These are phyloP conservation scores for Fraxinus sp. DNA, from an alignment of 305 asterid species.

Conservation along the genomic window DNA sequence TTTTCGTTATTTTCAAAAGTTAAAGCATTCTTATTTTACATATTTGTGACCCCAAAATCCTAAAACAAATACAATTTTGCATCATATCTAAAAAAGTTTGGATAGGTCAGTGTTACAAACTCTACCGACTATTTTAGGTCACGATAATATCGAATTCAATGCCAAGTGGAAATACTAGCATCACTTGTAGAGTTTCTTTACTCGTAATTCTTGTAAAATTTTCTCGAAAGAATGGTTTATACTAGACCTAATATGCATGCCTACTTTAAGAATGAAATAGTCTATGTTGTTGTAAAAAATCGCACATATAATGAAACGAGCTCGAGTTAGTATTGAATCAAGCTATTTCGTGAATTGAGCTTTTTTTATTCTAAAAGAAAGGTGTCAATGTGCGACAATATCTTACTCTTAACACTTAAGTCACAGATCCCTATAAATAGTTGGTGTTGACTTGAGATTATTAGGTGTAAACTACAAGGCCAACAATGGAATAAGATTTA, in stretches of 20 bases:
- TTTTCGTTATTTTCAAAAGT: neutral
- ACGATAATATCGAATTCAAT: neutral
- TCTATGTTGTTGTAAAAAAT: neutral
- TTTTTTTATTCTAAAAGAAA: neutral
- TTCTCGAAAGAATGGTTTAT: neutral
- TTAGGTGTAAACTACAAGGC: neutral
- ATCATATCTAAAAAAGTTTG: neutral
- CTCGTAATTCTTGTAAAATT: neutral
- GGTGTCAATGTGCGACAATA: neutral
- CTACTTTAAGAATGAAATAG: neutral
- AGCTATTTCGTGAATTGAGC: neutral
- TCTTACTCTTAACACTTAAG: neutral
- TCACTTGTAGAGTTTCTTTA: neutral
- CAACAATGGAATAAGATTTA: neutral
- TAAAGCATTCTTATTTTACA: no score
- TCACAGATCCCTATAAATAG: neutral
- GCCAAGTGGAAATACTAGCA: neutral
- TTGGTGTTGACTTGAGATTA: neutral
- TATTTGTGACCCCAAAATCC: neutral
- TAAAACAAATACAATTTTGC: neutral
- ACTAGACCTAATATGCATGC: neutral
- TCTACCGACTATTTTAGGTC: neutral
- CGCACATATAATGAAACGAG: neutral
- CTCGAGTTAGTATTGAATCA: neutral
- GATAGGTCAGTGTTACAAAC: neutral